phyloP scores from a whole-genome alignment of 176 grass and related monocot species.

The Metroxylon sagu region DNA sequence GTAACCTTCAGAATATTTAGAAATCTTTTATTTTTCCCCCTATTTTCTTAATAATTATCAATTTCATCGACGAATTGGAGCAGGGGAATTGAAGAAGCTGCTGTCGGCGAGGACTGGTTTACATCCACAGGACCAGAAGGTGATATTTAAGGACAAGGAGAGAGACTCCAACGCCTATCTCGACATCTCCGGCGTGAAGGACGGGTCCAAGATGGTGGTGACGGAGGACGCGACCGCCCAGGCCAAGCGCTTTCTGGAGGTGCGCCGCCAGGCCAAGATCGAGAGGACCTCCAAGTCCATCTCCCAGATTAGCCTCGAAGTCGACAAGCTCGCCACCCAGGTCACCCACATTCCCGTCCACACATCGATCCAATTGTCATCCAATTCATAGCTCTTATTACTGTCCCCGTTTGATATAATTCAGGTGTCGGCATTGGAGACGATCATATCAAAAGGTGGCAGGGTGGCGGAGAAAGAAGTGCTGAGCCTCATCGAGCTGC shows the following conservation, averaged over 20 bases:
- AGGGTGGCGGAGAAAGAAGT: slow-evolving; percentile 74
- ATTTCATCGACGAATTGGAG: slow-evolving; percentile 8
- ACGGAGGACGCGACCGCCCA: slow-evolving; percentile 72
- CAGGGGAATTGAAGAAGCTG: slow-evolving; percentile 84
- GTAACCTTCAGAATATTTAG: slow-evolving; percentile 17
- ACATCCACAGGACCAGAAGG: slow-evolving; percentile 81
- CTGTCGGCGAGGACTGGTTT: slow-evolving; percentile 52
- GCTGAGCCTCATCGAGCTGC: slow-evolving; percentile 60
- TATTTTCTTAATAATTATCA: too few relatives aligned
- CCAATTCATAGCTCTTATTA: neutral
- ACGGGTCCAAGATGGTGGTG: slow-evolving; percentile 71
- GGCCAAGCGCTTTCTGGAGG: slow-evolving; percentile 75
- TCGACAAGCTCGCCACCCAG: slow-evolving; percentile 84
- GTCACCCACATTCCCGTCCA: slow-evolving; percentile 10
- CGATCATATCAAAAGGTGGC: slow-evolving; percentile 69
- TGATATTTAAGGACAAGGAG: slow-evolving; percentile 91
- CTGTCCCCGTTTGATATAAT: neutral
- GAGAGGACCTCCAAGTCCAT: slow-evolving; percentile 66
- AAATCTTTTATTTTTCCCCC: slow-evolving; percentile 1
- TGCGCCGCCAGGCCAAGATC: slow-evolving; percentile 50
- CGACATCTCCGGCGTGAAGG: slow-evolving; percentile 71
- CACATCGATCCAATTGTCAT: too few relatives aligned
- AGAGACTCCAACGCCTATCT: slow-evolving; percentile 74
- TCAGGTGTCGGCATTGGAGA: slow-evolving; percentile 76
- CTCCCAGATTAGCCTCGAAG: slow-evolving; percentile 60